Base-by-base conservation (phyloP, 208 protist species). In the Naegleria fowleri region DNA sequence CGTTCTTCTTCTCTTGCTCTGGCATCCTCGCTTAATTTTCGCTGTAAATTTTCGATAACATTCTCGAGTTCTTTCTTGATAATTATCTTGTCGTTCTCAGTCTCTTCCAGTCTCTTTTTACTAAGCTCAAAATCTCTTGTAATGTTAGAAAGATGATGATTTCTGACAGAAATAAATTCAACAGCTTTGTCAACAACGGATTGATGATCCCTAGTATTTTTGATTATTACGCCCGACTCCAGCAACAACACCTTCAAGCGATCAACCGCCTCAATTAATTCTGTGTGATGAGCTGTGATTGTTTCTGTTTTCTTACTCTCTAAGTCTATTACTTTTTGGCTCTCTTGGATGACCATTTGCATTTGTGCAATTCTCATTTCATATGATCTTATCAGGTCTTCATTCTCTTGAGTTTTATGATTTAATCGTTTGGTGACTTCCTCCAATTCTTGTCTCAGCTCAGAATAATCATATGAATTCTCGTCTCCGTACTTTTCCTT, bases 1-100 rank as follows among this genome's bases (percentile, higher is more conserved):
- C n/a, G 19, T 79, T 79, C 67, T 79, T 79, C 67, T 33, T 79
- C 67, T 79, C 67, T 79, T 33, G n/a, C 19, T 79, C 67, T 79
- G 7, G 29, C n/a, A 36, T 79, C 67, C 7, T 79, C 67, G 6
- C 67, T 36, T 9, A 79, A 33, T 33, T 79, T 79, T 11, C 25
- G 16, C 36, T 79, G 25, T 79, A 79, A n/a, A 13, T 33, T 33
- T 79, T 29, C 6, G 1, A 79, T 79, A 36, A 79, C 25, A 36
- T 7, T n/a, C 67, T 79, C 67, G 25, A 79, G 36, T 3, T 79
- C 67, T 33, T 79, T 79, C 67, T 79, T 79, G 9, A 79, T 36
- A 13, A 79, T 36, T 25, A 36, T 29, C n/a, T n/a, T 79, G 36
- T 79, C 29, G 25, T 79, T 79, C n/a, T 79, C 67, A 36, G 25